Conservation (phyloP, 257 asterid genomes). For the Salvia rosmarinus region DNA sequence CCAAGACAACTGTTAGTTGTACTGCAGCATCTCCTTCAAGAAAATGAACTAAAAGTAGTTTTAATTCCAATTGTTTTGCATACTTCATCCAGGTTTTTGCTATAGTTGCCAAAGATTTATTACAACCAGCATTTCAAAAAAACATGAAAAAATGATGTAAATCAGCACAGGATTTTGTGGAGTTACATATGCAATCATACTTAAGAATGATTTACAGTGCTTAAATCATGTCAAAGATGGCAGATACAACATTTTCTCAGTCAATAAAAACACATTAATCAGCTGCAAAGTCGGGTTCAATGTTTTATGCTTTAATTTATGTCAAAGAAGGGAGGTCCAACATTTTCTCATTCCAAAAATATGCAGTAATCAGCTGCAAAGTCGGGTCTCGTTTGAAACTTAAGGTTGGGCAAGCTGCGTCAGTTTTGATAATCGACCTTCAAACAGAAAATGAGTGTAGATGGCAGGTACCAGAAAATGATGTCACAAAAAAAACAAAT, state of each 20-base stretch:
- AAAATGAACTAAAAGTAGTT: slow-evolving; percentile 20
- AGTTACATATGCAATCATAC: slow-evolving; percentile 16
- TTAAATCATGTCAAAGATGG: slow-evolving; percentile 30
- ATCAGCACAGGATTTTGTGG: slow-evolving; percentile 1
- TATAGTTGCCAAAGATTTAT: slow-evolving; percentile 14
- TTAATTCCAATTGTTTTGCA: slow-evolving; percentile 11
- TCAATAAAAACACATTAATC: slow-evolving; percentile 2
- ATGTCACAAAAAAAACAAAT: slow-evolving; percentile 20
- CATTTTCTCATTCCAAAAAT: too few species aligned
- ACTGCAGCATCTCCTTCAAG: slow-evolving; percentile 15
- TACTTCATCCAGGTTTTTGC: slow-evolving; percentile 26
- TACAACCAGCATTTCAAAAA: slow-evolving; percentile 17
- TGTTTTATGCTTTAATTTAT: too few species aligned
- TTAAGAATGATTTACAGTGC: slow-evolving; percentile 16
- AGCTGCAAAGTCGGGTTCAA: too few species aligned
- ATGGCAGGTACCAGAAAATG: slow-evolving; percentile 18
- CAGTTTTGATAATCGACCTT: slow-evolving; percentile 17
- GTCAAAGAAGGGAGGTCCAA: too few species aligned
- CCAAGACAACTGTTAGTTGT: slow-evolving; percentile 14
- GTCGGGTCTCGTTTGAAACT: too few species aligned
- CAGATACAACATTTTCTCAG: too few species aligned
- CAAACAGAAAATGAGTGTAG: slow-evolving; percentile 8
- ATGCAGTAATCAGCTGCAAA: too few species aligned
- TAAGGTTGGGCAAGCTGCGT: too few species aligned
- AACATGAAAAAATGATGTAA: slow-evolving; percentile 13